Base-by-base conservation (phyloP, 345 rosid species). In the Populus nigra region DNA sequence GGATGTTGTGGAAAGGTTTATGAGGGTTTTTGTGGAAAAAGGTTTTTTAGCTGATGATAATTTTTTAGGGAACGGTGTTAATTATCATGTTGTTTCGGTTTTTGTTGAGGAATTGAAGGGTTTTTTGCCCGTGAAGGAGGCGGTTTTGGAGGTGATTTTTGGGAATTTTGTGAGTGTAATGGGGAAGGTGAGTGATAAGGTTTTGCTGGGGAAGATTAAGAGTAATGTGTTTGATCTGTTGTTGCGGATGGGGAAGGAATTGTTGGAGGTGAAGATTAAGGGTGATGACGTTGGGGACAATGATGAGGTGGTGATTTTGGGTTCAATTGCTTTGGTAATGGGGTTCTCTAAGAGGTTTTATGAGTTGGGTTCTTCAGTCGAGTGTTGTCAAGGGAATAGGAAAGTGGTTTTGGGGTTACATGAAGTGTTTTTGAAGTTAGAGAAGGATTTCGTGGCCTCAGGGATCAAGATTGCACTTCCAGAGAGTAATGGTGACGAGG, bases 321-420 rank as follows among this genome's bases (percentile, higher is more conserved):
- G 99, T 38, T 78, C 90, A 5, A 79, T 92, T 69, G 90, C 87
- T 0, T 36, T 92, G 80, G 73, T 78, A 17, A 86, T 93, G 89
- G 91, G 87, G 13, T 89, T 89, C 72, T 78, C 97, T 2, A 71
- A 78, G 27, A 92, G 79, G 84, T 88, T 96, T 41, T 96, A 88
- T 59, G 94, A 93, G 57, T 68, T 91, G 86, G 98, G 97, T 63
- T 93, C 98, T 68, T 84, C 92, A 18, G 78, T 81, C 3, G 92
- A 88, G 17, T 93, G 97, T 62, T 83, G 43, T 23, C 99, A 96
- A 80, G 97, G 98, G 50, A 96, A 91, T 79, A 90, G 99, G 94
- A 96, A 92, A 83, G 71, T 84, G 29, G 53, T 96, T 13, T 88
- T 92, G 65, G 76, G 86, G 49, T 79, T 93, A 75, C 90, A 96